These are phyloP conservation scores for Aegilops longissima DNA, from an alignment of 176 grass and related monocot genomes.

Conservation along the genomic window DNA sequence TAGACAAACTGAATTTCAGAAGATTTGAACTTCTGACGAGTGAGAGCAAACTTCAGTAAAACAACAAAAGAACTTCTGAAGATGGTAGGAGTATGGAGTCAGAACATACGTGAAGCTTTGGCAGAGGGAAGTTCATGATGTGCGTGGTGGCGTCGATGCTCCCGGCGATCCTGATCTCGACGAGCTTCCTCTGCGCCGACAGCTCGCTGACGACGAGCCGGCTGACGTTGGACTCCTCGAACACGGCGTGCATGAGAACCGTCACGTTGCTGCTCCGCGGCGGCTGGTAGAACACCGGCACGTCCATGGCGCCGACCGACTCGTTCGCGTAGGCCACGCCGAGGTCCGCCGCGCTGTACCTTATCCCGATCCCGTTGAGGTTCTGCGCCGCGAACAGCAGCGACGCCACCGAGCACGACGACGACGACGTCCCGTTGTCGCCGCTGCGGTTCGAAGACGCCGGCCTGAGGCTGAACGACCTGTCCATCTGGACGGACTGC, in stretches of 20 bases:
- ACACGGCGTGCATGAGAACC: slow-evolving; percentile 62
- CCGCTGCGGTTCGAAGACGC: slow-evolving; percentile 19
- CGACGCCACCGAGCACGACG: slow-evolving; percentile 57
- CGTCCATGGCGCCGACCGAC: slow-evolving; percentile 56
- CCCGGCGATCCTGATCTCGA: slow-evolving; percentile 67
- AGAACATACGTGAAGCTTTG: slow-evolving; percentile 49
- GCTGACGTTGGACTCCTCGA: slow-evolving; percentile 49
- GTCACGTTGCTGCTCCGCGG: slow-evolving; percentile 58
- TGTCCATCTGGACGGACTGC: slow-evolving; percentile 64
- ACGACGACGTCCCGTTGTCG: slow-evolving; percentile 25
- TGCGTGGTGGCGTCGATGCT: slow-evolving; percentile 47
- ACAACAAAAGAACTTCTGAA: not conserved
- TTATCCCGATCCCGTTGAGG: slow-evolving; percentile 77
- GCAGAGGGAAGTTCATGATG: slow-evolving; percentile 68
- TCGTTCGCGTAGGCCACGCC: slow-evolving; percentile 57
- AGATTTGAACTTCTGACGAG: not conserved
- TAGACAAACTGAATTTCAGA: not conserved
- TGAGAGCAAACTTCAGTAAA: not conserved
- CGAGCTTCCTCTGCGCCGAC: slow-evolving; percentile 33
- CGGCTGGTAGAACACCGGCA: slow-evolving; percentile 85
- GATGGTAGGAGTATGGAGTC: not conserved
- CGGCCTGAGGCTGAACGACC: slow-evolving; percentile 44
- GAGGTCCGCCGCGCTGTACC: slow-evolving; percentile 60
- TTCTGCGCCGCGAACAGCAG: slow-evolving; percentile 67
- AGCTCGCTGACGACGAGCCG: slow-evolving; percentile 47